A percentile compares a stretch with the other conserved stretches of the same genome.
phyloP scores from a whole-genome alignment of 2,329 filamentous ascomycete genomes.

The Ambrosiella beaveri region DNA sequence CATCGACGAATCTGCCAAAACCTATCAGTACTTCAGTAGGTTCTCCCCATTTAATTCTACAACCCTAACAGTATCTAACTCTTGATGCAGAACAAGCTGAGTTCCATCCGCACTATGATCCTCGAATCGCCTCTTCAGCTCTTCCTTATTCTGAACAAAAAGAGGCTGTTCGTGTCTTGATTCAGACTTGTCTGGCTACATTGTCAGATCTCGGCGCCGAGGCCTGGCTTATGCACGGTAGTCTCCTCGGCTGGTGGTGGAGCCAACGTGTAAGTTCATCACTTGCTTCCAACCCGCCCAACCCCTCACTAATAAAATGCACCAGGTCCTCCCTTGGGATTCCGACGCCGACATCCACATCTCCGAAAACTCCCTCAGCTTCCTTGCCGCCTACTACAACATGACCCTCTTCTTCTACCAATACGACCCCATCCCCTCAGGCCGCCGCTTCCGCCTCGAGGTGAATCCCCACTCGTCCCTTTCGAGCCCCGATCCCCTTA shows the following conservation, averaged over 20 bases:
- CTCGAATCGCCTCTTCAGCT: conserved; percentile 23
- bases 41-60: background rate
- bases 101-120: conserved; percentile 22
- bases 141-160: conserved; percentile 38
- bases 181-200: conserved; percentile 55
- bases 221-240: conserved; percentile 74
- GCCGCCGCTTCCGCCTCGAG: conserved; percentile 31
- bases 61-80: background rate
- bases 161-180: conserved; percentile 45
- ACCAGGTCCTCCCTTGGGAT: conserved; percentile 57
- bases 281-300: background rate
- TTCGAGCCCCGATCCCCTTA: conserved; percentile 18
- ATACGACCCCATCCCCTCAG: conserved; percentile 22
- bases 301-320: background rate
- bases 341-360: conserved; percentile 63
- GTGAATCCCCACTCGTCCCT: conserved; percentile 27
- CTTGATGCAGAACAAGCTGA: background rate
- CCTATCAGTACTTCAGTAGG: conserved; percentile 8
- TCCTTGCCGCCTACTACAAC: conserved; percentile 52
- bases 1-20: background rate
- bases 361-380: conserved; percentile 44
- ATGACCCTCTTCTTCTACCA: conserved; percentile 30
- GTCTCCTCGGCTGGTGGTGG: conserved; percentile 80
- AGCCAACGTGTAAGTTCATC: conserved; percentile 31
- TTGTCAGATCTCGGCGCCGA: conserved; percentile 49